phyloP scores from a whole-genome alignment of 192 early-diverging fungal species.

The Helicostylum pulchrum region DNA sequence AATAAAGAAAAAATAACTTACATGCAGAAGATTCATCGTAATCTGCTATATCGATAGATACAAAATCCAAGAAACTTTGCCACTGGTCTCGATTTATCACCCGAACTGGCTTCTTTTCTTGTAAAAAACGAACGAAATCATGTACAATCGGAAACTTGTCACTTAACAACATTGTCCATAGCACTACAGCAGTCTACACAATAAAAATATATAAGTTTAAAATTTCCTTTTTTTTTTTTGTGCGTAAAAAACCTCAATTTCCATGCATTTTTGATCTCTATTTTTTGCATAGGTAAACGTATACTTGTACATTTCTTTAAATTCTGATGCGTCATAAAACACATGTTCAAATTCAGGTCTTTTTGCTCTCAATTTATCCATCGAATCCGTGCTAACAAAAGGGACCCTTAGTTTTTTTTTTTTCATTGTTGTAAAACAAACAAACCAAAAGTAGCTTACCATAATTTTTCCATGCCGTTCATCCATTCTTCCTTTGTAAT shows the following conservation, averaged over 20 bases:
- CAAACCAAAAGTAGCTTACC: slow-evolving; percentile 16
- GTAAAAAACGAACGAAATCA: slow-evolving; percentile 49
- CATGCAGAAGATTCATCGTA: slow-evolving; percentile 63
- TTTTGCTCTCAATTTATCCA: slow-evolving; percentile 33
- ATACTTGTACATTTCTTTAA: slow-evolving; percentile 62
- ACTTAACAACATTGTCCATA: slow-evolving; percentile 52
- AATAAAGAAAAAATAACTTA: slow-evolving; percentile 30
- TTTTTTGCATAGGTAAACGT: slow-evolving; percentile 64
- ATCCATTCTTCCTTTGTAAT: slow-evolving; percentile 39
- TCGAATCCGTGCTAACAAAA: slow-evolving; percentile 38
- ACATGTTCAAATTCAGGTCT: slow-evolving; percentile 33
- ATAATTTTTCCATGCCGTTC: slow-evolving; percentile 18
- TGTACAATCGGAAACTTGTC: slow-evolving; percentile 40
- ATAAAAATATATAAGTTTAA: background rate
- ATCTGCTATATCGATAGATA: slow-evolving; percentile 44
- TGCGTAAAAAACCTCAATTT: slow-evolving; percentile 53
- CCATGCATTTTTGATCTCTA: slow-evolving; percentile 57
- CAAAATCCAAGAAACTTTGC: slow-evolving; percentile 63
- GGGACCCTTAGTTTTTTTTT: background rate
- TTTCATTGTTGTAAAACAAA: background rate
- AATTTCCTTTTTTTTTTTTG: slow-evolving; percentile 5
- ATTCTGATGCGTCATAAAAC: slow-evolving; percentile 37
- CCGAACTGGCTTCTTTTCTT: slow-evolving; percentile 48
- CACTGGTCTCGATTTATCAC: slow-evolving; percentile 70
- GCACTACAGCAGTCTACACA: slow-evolving; percentile 43